Base-by-base conservation (phyloP, 2,329 filamentous ascomycete genomes). In the Monosporascus sp. region DNA sequence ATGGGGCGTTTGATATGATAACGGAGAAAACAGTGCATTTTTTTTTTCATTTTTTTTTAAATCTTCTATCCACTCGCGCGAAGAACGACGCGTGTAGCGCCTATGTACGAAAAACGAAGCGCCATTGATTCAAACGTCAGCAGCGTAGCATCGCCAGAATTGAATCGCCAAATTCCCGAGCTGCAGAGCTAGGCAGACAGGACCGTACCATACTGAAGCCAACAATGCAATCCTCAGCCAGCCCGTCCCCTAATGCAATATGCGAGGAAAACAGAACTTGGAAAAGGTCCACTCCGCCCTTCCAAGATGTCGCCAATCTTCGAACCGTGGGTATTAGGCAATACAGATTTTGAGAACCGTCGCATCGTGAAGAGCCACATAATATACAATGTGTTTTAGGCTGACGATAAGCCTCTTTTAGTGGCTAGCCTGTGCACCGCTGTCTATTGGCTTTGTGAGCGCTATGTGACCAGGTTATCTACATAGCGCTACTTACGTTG, bases 401-500 rank as follows among this genome's bases (percentile, higher is more conserved):
- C 24, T 27, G 24, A 6, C 43, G 43, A 27, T 46, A 22, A 46
- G 20, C n/a, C 43, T 19, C 11, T 11, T 24, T 19, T 49, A 49
- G 47, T 49, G 47, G 36, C 31, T 49, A 24, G 47, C 31, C 47
- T 49, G 47, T 26, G 47, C 47, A 26, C 47, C 47, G 47, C 36
- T 49, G 47, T 49, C 47, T 49, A 38, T 36, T 36, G 16, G 20
- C 47, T 27, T 36, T 49, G 47, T 49, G 31, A 49, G 47, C 36
- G 47, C 36, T 38, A 49, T 37, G 47, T 49, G 36, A 26, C 47
- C 31, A 49, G 36, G 9, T 38, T 24, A 37, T 37, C 36, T 38
- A 49, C 36, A 38, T 36, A 24, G n/a, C 49, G 17, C 58, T 59
- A 68, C 66, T 76, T 72, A 78, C 81, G 78, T 71, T 83, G 82